These are phyloP conservation scores for Esteya vermicola DNA, from an alignment of 2,329 filamentous ascomycete species.

Conservation along the genomic window DNA sequence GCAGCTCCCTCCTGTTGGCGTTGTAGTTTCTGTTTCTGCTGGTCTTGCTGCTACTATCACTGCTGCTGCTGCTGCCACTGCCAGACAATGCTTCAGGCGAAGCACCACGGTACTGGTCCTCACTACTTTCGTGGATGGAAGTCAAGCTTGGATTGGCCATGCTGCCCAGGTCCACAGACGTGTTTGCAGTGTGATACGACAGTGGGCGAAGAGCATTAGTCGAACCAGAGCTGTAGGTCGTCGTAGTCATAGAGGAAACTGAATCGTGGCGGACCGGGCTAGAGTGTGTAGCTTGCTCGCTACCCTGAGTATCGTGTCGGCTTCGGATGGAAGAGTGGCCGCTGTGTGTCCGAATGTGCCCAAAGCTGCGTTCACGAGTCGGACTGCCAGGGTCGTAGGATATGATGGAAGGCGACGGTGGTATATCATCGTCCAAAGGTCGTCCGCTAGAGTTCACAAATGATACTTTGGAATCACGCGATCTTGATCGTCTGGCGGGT, in stretches of 20 bases:
- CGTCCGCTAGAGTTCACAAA: no score
- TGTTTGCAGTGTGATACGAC: conserved; percentile 10
- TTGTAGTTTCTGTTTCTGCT: neutral
- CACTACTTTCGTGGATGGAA: neutral
- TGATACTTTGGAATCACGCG: no score
- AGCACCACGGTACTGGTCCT: neutral
- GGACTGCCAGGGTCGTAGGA: conserved; percentile 2
- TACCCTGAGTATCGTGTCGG: neutral
- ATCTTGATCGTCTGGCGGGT: no score
- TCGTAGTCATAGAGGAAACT: conserved; percentile 2
- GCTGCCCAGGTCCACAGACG: conserved; percentile 9
- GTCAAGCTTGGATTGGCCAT: neutral
- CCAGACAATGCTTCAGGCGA: neutral
- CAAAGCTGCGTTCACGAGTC: conserved; percentile 1
- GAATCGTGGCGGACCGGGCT: conserved; percentile 7
- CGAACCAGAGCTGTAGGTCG: conserved; percentile 6
- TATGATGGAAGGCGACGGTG: no score
- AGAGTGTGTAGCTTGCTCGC: neutral
- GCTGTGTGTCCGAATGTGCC: conserved; percentile 1
- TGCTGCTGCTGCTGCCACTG: no score
- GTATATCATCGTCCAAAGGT: no score
- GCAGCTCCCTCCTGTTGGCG: conserved; percentile 4
- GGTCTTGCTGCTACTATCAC: neutral
- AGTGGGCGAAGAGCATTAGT: neutral
- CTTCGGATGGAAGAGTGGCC: neutral